A percentile compares a stretch with the other conserved stretches of the same genome.
phyloP scores from a whole-genome alignment of 1,139 yeast genomes.

The Saccharomycopsis hybrid region DNA sequence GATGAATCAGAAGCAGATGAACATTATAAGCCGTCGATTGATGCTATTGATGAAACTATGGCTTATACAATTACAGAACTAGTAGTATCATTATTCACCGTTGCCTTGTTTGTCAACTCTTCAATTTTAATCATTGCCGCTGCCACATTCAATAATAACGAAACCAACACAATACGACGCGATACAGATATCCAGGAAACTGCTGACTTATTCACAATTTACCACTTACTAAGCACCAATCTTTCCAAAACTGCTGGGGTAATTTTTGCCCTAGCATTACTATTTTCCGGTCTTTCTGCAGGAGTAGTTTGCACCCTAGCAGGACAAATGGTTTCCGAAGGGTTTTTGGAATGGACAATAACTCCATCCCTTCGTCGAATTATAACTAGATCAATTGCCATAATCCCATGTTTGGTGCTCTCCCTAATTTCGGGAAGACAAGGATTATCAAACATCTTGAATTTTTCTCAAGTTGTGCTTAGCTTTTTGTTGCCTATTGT shows the following conservation, averaged over 20 bases:
- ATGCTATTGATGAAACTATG: slow-evolving; percentile 61
- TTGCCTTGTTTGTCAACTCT: slow-evolving; percentile 71
- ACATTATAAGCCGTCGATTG: slow-evolving; percentile 55
- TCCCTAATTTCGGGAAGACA: slow-evolving; percentile 61
- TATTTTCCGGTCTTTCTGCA: slow-evolving; percentile 75
- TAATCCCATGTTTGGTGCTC: slow-evolving; percentile 62
- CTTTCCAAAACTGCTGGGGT: slow-evolving; percentile 68
- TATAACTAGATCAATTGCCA: slow-evolving; percentile 65
- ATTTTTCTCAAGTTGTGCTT: slow-evolving; percentile 68
- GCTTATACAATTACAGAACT: slow-evolving; percentile 61
- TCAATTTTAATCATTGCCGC: slow-evolving; percentile 73
- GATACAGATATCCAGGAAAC: slow-evolving; percentile 40
- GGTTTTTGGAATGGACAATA: slow-evolving; percentile 66
- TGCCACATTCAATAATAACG: slow-evolving; percentile 55
- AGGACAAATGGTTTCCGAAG: slow-evolving; percentile 77
- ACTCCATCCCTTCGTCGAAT: slow-evolving; percentile 66
- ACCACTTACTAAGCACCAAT: slow-evolving; percentile 51
- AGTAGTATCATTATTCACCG: slow-evolving; percentile 55
- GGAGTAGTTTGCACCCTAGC: slow-evolving; percentile 80
- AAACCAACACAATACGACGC: slow-evolving; percentile 32
- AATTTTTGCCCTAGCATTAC: slow-evolving; percentile 64
- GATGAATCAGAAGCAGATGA: slow-evolving; percentile 27
- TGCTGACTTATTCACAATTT: slow-evolving; percentile 72
- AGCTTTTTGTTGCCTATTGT: slow-evolving; percentile 67
- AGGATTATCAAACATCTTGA: slow-evolving; percentile 63